Percentiles rank a stretch among this genome's conserved stretches.
Evolutionary conservation across 1,284 basidiomycete species (phyloP).

Genomic region (Tremellales sp.): DNA sequence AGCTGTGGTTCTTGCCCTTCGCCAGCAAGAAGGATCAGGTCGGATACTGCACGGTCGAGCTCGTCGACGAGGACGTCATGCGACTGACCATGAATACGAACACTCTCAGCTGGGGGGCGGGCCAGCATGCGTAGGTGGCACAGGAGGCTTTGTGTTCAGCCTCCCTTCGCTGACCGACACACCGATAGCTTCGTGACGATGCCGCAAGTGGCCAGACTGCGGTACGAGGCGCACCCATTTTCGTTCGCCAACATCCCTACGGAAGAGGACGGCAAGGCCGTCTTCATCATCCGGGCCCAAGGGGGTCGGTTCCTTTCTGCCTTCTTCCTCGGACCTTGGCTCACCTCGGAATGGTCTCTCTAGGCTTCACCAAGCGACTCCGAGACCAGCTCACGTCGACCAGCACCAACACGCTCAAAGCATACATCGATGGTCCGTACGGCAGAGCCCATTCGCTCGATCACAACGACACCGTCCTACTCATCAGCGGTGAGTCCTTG

Average conservation of each 20-base stretch:
- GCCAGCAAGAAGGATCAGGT: too few relatives aligned
- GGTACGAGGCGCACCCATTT: constrained; percentile 46
- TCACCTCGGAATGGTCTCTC: not conserved
- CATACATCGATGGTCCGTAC: constrained; percentile 45
- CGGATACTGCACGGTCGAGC: constrained; percentile 46
- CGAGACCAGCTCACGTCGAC: constrained; percentile 18
- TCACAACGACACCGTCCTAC: constrained; percentile 33
- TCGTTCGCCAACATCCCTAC: constrained; percentile 39
- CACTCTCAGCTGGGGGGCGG: constrained; percentile 55
- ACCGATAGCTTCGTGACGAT: constrained; percentile 39
- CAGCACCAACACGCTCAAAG: constrained; percentile 17
- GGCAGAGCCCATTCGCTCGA: constrained; percentile 28
- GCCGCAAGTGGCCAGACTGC: constrained; percentile 31
- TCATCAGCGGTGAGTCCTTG: constrained; percentile 27
- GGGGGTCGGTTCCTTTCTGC: constrained; percentile 22
- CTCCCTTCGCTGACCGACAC: not conserved
- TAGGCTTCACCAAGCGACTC: constrained; percentile 35
- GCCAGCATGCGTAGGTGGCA: constrained; percentile 53
- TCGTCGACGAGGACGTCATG: constrained; percentile 55
- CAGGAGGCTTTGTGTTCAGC: too few relatives aligned
- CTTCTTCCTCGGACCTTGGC: not conserved
- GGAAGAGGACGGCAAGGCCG: constrained; percentile 18
- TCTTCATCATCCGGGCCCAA: constrained; percentile 41
- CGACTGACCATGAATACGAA: constrained; percentile 53
- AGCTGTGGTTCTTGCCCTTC: constrained; percentile 47